Percentiles rank a stretch among this genome's conserved stretches.
Evolutionary conservation across 495 filamentous ascomycete genomes (phyloP).

Genomic region (Rhypophila decipiens): DNA sequence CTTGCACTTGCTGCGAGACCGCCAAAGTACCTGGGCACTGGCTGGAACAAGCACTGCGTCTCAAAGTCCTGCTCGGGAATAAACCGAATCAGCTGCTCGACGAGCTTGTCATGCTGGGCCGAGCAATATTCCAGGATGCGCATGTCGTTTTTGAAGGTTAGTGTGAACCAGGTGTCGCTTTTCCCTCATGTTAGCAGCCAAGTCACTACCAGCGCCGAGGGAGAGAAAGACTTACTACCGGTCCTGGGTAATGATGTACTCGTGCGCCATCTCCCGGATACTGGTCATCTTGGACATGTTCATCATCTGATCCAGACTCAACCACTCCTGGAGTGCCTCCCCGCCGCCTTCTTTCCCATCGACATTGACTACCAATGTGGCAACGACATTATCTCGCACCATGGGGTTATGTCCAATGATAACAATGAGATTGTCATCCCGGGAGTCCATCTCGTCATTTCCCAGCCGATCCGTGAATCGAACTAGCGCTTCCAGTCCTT

Average conservation of each 20-base stretch:
- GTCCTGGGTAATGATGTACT: slow-evolving; percentile 7
- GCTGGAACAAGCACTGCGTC: slow-evolving; percentile 44
- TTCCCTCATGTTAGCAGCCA: background rate
- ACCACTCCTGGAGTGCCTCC: slow-evolving; percentile 15
- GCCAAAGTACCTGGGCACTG: slow-evolving; percentile 33
- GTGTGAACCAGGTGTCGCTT: slow-evolving; percentile 24
- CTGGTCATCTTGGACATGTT: slow-evolving; percentile 17
- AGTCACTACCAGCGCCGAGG: background rate
- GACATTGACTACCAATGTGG: slow-evolving; percentile 14
- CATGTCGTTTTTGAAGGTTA: slow-evolving; percentile 20
- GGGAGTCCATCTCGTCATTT: slow-evolving; percentile 4
- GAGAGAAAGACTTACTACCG: slow-evolving; percentile 2
- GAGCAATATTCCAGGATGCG: slow-evolving; percentile 17
- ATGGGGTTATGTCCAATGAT: slow-evolving; percentile 13
- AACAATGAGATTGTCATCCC: slow-evolving; percentile 10
- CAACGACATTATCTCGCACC: slow-evolving; percentile 13
- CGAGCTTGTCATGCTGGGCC: slow-evolving; percentile 15
- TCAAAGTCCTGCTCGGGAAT: slow-evolving; percentile 24
- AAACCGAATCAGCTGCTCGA: slow-evolving; percentile 11
- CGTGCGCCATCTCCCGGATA: slow-evolving; percentile 14
- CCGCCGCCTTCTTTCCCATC: slow-evolving; percentile 11
- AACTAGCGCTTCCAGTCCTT: slow-evolving; percentile 3
- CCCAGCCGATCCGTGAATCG: slow-evolving; percentile 24
- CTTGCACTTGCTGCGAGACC: slow-evolving; percentile 36
- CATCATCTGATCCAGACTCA: slow-evolving; percentile 12